Evolutionary conservation across 129 eudicot genomes (phyloP).

Genomic region (Ambrosia artemisiifolia): DNA sequence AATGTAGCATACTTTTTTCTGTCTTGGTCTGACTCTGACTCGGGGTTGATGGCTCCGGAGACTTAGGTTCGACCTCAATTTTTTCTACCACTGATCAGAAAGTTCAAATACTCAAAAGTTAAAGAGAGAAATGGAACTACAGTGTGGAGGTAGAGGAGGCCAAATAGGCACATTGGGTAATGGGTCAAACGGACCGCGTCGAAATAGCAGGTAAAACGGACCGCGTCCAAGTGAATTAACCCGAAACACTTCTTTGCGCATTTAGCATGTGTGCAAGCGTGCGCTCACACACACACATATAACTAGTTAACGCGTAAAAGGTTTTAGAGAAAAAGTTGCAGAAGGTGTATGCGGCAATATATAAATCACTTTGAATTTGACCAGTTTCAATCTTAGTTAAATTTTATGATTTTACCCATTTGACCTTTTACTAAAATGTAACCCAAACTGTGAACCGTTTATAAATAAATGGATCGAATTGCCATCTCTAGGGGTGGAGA

Average conservation of each 20-base stretch:
- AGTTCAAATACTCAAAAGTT: conserved; percentile 1
- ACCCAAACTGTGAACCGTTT: neutral
- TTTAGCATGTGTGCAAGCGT: neutral
- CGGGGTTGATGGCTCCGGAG: conserved; percentile 35
- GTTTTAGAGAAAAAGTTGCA: neutral
- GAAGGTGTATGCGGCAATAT: conserved; percentile 9
- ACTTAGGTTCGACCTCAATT: conserved; percentile 56
- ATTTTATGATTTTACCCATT: neutral
- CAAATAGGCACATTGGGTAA: neutral
- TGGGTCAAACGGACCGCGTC: neutral
- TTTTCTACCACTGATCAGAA: conserved; percentile 54
- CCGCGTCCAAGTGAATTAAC: neutral
- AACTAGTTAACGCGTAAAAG: neutral
- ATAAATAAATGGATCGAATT: neutral
- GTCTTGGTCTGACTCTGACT: conserved; percentile 16
- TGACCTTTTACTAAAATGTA: neutral
- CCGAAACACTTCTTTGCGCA: neutral
- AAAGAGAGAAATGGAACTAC: neutral
- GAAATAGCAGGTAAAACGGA: neutral
- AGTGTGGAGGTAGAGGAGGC: conserved; percentile 1
- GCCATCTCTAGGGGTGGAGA: conserved; percentile 13
- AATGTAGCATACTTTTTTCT: conserved; percentile 40
- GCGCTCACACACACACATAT: too few species aligned
- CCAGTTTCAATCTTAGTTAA: neutral
- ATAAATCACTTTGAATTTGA: neutral